Conservation (phyloP, 805 yeast species). For the Naumovozyma castellii region DNA sequence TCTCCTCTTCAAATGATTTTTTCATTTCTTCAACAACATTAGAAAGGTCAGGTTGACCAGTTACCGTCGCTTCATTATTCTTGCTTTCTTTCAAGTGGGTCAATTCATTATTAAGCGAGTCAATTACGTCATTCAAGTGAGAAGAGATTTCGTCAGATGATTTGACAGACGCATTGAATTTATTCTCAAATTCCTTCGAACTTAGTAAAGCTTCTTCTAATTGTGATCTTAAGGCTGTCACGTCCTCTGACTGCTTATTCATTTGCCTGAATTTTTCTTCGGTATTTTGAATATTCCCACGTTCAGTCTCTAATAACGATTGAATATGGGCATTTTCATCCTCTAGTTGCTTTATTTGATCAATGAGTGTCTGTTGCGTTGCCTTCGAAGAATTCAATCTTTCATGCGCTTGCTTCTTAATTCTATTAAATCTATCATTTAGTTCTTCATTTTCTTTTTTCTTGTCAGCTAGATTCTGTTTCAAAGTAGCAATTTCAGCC, state of each 20-base stretch:
- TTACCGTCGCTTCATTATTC: conserved; percentile 13
- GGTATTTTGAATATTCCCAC: neutral
- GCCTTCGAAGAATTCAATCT: conserved; percentile 23
- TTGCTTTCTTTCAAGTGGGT: conserved; percentile 11
- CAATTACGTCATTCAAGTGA: conserved; percentile 8
- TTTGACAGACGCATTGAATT: conserved; percentile 7
- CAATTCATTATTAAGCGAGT: conserved; percentile 16
- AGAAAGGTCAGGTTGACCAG: conserved; percentile 21
- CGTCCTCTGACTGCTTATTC: neutral
- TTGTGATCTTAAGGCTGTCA: neutral
- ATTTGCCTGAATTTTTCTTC: conserved; percentile 8
- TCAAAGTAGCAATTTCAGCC: conserved; percentile 19
- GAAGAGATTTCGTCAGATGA: conserved; percentile 5
- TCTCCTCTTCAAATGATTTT: conserved; percentile 23
- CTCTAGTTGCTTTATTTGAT: conserved; percentile 27
- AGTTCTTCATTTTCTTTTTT: conserved; percentile 26
- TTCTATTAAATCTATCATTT: conserved; percentile 25
- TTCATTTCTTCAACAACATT: conserved; percentile 23
- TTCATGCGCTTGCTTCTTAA: conserved; percentile 30
- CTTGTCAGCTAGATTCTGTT: conserved; percentile 17
- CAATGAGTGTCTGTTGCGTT: conserved; percentile 33
- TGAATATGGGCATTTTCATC: conserved; percentile 31
- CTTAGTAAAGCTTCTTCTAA: conserved; percentile 14
- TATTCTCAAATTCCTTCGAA: conserved; percentile 13
- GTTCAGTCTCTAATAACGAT: conserved; percentile 5